Percentiles rank a stretch among this genome's conserved stretches.
phyloP scores from a whole-genome alignment of 1,139 yeast species.

The Pichia sp. region DNA sequence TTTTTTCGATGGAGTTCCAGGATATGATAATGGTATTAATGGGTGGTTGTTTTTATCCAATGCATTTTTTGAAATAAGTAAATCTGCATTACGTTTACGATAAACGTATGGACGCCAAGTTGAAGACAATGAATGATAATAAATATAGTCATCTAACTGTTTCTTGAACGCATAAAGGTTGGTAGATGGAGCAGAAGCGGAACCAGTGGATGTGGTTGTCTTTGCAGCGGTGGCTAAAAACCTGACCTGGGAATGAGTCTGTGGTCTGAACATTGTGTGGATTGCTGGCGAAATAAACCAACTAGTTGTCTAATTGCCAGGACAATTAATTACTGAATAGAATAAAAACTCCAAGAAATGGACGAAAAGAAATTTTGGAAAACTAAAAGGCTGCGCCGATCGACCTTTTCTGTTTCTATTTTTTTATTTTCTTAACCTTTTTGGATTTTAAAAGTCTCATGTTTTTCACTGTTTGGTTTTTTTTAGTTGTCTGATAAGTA shows the following conservation, averaged over 20 bases:
- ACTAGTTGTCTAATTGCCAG: background rate
- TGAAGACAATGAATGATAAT: constrained; percentile 29
- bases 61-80: constrained; percentile 45
- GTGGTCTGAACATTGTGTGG: background rate
- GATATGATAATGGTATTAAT: constrained; percentile 32
- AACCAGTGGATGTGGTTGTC: background rate
- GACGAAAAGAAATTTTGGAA: background rate
- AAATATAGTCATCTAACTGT: constrained; percentile 26
- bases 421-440: too few species aligned
- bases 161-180: constrained; percentile 23
- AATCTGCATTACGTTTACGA: constrained; percentile 41
- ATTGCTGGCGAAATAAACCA: background rate
- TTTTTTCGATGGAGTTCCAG: constrained; percentile 32
- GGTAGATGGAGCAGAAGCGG: background rate
- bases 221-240: constrained; percentile 1
- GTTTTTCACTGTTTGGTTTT: background rate
- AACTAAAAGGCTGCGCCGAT: background rate
- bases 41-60: constrained; percentile 38
- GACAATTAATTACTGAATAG: too few species aligned
- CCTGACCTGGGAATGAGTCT: background rate
- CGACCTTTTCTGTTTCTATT: background rate
- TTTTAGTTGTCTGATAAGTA: background rate
- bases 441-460: background rate
- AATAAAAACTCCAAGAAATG: background rate
- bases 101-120: constrained; percentile 37